Conservation (phyloP, 768 basidiomycete species). For the Lactarius hengduanensis region DNA sequence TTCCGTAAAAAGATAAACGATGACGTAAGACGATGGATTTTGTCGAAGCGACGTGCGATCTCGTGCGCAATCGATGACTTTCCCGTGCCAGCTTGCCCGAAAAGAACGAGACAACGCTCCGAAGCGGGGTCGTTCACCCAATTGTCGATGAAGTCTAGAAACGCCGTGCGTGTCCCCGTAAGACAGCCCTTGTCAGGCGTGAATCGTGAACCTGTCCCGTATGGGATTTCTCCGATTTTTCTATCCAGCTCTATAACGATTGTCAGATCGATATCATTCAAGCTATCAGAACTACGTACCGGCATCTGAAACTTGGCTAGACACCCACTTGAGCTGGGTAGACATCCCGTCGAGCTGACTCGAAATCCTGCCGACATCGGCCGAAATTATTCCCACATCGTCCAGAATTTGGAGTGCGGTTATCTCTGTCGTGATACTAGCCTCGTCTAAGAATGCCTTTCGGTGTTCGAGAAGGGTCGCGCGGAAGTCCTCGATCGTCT, state of each 20-base stretch:
- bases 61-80: no score
- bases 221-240: not conserved
- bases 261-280: not conserved
- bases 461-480: not conserved
- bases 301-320: not conserved
- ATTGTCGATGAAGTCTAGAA: not conserved
- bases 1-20: not conserved
- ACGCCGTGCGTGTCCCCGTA: not conserved
- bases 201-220: not conserved
- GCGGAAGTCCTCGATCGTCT: not conserved
- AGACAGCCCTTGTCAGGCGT: not conserved
- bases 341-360: not conserved
- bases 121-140: not conserved
- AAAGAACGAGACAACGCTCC: not conserved
- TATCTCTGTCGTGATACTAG: not conserved
- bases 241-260: not conserved
- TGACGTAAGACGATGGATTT: not conserved
- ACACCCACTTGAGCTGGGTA: not conserved
- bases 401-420: conserved; percentile 1
- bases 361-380: not conserved
- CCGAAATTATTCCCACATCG: not conserved
- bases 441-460: not conserved
- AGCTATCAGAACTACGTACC: not conserved
- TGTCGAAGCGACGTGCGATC: not conserved
- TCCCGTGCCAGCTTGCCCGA: not conserved